Percentiles rank a stretch among this genome's conserved stretches.
Evolutionary conservation across 257 asterid species (phyloP).

Genomic region (Perilla frutescens): DNA sequence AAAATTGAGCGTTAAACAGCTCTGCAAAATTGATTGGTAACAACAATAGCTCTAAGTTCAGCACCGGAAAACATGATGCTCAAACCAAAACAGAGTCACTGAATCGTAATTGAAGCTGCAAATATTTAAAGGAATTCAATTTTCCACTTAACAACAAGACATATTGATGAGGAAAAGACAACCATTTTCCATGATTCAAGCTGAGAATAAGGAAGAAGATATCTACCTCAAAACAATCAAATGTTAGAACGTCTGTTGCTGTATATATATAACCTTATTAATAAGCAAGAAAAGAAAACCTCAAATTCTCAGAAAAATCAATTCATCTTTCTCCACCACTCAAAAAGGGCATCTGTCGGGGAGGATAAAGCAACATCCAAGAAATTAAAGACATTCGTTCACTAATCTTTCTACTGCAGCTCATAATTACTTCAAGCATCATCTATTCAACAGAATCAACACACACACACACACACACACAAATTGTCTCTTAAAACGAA

Average conservation of each 20-base stretch:
- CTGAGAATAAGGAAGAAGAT: not conserved
- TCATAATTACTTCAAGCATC: no score
- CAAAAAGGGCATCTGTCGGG: no score
- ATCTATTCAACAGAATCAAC: no score
- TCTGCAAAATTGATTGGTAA: not conserved
- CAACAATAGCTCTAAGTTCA: not conserved
- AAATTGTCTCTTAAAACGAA: not conserved
- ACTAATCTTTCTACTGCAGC: not conserved
- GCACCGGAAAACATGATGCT: not conserved
- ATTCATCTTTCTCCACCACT: not conserved
- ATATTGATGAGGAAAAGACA: not conserved
- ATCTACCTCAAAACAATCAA: not conserved
- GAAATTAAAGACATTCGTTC: not conserved
- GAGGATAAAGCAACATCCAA: not conserved
- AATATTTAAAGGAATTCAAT: not conserved
- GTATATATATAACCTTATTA: not conserved
- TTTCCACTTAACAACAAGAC: not conserved
- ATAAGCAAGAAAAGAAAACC: not conserved
- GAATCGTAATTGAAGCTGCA: not conserved
- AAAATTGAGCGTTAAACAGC: not conserved
- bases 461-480: not conserved
- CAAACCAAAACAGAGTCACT: not conserved
- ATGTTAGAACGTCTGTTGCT: no score
- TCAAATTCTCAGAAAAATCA: not conserved
- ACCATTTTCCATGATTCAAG: not conserved